Evolutionary conservation across 177 flowering plant species (phyloP), one percentile per base, ranked within the genome.

Genomic region (Tripterygium wilfordii): DNA sequence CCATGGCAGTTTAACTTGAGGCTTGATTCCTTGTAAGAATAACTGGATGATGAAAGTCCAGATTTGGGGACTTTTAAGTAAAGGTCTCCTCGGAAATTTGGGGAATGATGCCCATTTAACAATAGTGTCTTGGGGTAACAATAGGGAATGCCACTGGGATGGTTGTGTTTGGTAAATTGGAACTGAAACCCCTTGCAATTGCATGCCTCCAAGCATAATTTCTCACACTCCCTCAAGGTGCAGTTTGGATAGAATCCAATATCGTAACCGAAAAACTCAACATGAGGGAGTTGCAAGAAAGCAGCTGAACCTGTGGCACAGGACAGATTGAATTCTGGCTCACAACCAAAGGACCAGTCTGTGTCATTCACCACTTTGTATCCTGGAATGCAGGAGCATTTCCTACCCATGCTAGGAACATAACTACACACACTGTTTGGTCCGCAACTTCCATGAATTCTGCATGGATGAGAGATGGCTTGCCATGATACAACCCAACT

Each of bases 311-410:
- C 13, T 0, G 10, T 5, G 14, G 36, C 28, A 28, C 56, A 46
- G 3, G 52, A 43, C 20, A 20, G 26, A 1, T 59, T 31, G 50
- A 62, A 67, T 12, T 41, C 6, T 0, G 70, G 56, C 32, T 56
- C 51, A 30, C 77, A 72, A 2, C 77, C 80, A 19, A 21, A 8
- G 9, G 54, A 13, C 79, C 69, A 67, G 12, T 74, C 76, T 1
- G 28, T 14, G 0, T 3, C 30, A 14, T 62, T 38, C 5, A 23
- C 32, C 16, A 49, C 28, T 37, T 16, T 51, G 40, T 21, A 58
- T 1, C 67, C 72, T 3, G 54, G 50, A 1, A 58, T 0, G 35
- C 71, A 67, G 36, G 56, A 26, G 39, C 72, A 67, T 16, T 13
- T 45, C 14, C 50, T 9, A 8, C 28, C 49, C 10, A 36, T 5